These are phyloP conservation scores for Fusarium tuaranense DNA, from an alignment of 2,329 filamentous ascomycete genomes.

Conservation along the genomic window DNA sequence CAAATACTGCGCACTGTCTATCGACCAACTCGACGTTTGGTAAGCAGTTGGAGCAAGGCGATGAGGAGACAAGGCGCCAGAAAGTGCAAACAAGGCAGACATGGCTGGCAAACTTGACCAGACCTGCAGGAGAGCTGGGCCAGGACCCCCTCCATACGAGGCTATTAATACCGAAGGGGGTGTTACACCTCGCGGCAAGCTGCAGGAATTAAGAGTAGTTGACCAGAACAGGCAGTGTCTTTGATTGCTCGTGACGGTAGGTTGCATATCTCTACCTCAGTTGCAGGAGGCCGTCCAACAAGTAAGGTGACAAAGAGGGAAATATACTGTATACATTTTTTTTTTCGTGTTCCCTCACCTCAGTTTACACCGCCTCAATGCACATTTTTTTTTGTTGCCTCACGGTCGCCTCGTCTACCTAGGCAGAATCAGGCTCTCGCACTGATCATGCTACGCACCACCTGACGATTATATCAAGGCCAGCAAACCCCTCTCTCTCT, in stretches of 20 bases:
- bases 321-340: slow-evolving; percentile 11
- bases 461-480: slow-evolving; percentile 31
- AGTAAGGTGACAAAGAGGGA: slow-evolving; percentile 15
- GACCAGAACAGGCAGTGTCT: neutral
- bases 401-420: slow-evolving; percentile 19
- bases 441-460: slow-evolving; percentile 33
- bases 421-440: slow-evolving; percentile 25
- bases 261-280: neutral
- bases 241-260: neutral
- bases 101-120: neutral
- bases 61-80: neutral
- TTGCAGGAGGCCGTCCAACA: neutral
- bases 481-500: slow-evolving; percentile 10
- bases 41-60: neutral
- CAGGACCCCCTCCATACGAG: no score
- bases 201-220: neutral
- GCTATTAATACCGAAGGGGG: neutral
- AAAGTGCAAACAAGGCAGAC: slow-evolving; percentile 1
- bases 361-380: slow-evolving; percentile 28
- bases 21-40: slow-evolving; percentile 2
- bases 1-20: slow-evolving; percentile 19
- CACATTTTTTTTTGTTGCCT: slow-evolving; percentile 13
- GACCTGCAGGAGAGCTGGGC: neutral
- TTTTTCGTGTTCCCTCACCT: slow-evolving; percentile 20
- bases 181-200: neutral